Conservation (phyloP, 1,284 basidiomycete species). For the Ceratobasidium sp. region DNA sequence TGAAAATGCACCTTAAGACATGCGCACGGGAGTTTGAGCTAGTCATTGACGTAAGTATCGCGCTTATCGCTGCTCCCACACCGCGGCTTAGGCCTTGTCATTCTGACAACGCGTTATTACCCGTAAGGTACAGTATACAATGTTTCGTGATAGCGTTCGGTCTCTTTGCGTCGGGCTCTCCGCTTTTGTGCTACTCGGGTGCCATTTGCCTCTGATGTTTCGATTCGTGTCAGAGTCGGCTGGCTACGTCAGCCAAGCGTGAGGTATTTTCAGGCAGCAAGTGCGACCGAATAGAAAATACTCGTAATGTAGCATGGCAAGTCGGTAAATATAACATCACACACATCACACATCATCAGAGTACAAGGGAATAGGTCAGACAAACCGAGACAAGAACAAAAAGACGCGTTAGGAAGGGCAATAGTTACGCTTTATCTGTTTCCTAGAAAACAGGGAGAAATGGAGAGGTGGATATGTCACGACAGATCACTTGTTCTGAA, state of each 20-base stretch:
- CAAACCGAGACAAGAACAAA: background rate
- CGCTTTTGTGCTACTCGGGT: too few relatives aligned
- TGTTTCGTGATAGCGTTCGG: too few relatives aligned
- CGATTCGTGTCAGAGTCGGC: too few relatives aligned
- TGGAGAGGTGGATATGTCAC: background rate
- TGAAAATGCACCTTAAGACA: too few relatives aligned
- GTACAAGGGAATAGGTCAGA: constrained; percentile 12
- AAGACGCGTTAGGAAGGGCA: background rate
- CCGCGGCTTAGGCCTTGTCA: too few relatives aligned
- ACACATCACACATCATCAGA: constrained; percentile 12
- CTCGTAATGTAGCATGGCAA: constrained; percentile 20
- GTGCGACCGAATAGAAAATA: background rate
- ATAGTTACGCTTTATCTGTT: background rate
- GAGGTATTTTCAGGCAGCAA: background rate
- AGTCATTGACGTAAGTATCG: too few relatives aligned
- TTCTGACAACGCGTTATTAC: too few relatives aligned
- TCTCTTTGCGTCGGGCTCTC: too few relatives aligned
- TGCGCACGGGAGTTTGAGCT: too few relatives aligned
- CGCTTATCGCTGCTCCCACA: too few relatives aligned
- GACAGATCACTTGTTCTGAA: constrained; percentile 42
- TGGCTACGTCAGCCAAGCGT: background rate
- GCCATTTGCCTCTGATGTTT: too few relatives aligned
- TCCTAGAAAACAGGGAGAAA: background rate
- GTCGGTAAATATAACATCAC: constrained; percentile 23
- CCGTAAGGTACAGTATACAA: too few relatives aligned